A percentile compares a stretch with the other conserved stretches of the same genome.
Evolutionary conservation across 2,329 filamentous ascomycete genomes (phyloP).

Genomic region (Lanzia echinophila): DNA sequence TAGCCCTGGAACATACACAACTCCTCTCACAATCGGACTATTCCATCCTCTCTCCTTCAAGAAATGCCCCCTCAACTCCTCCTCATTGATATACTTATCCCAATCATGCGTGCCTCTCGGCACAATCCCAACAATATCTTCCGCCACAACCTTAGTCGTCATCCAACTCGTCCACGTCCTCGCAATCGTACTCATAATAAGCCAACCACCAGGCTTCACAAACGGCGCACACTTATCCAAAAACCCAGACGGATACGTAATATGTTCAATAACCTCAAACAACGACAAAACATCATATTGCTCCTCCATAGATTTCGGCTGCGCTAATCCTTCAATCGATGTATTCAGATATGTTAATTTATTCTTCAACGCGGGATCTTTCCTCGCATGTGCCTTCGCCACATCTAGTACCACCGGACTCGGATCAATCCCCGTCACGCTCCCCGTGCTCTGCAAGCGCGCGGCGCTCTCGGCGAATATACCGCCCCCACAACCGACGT

Average conservation of each 20-base stretch:
- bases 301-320: slow-evolving; percentile 33
- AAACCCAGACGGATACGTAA: slow-evolving; percentile 68
- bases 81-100: slow-evolving; percentile 88
- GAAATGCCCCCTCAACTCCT: slow-evolving; percentile 60
- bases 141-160: slow-evolving; percentile 86
- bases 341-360: slow-evolving; percentile 69
- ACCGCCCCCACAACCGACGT: slow-evolving; percentile 91
- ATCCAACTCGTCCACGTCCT: slow-evolving; percentile 84
- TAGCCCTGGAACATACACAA: slow-evolving; percentile 81
- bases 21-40: slow-evolving; percentile 61
- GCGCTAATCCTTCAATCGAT: slow-evolving; percentile 63
- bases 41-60: slow-evolving; percentile 50
- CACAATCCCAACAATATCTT: slow-evolving; percentile 81
- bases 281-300: slow-evolving; percentile 75
- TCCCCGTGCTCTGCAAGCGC: slow-evolving; percentile 53
- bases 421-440: slow-evolving; percentile 73
- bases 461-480: slow-evolving; percentile 91
- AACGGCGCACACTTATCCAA: slow-evolving; percentile 65
- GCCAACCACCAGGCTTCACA: slow-evolving; percentile 85
- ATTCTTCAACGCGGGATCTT: slow-evolving; percentile 59
- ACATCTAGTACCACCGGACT: slow-evolving; percentile 67
- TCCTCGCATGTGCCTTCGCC: slow-evolving; percentile 66
- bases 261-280: slow-evolving; percentile 95
- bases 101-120: slow-evolving; percentile 93
- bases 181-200: slow-evolving; percentile 87